Conservation (phyloP, 345 rosid species). For the Kandelia obovata region DNA sequence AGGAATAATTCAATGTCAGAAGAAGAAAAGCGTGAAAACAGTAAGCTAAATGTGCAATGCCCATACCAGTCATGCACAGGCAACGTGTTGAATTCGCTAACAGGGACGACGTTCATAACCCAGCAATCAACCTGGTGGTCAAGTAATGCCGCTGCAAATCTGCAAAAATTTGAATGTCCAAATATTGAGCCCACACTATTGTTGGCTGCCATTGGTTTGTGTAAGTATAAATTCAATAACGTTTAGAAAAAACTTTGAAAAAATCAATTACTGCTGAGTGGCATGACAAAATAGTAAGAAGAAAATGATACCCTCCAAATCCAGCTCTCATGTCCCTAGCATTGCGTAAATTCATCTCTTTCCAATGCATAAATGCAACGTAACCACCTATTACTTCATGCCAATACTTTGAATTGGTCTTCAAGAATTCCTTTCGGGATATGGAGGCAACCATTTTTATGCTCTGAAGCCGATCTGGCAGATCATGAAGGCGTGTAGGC, state of each 20-base stretch:
- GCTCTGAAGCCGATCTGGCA: conserved; percentile 60
- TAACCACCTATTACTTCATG: conserved; percentile 47
- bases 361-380: conserved; percentile 51
- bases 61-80: conserved; percentile 72
- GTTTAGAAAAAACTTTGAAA: background rate
- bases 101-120: conserved; percentile 68
- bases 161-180: conserved; percentile 20
- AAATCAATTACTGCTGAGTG: background rate
- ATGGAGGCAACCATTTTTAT: conserved; percentile 53
- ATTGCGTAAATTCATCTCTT: conserved; percentile 44
- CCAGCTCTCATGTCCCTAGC: conserved; percentile 72
- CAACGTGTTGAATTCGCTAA: conserved; percentile 55
- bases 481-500: conserved; percentile 59
- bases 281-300: background rate
- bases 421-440: conserved; percentile 57
- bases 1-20: background rate
- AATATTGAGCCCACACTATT: background rate
- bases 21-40: background rate
- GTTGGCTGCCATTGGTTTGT: background rate
- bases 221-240: background rate
- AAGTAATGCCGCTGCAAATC: conserved; percentile 62
- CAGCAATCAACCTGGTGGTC: conserved; percentile 51
- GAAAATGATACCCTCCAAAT: conserved; percentile 59
- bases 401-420: conserved; percentile 65
- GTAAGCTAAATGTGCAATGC: background rate